Conservation (phyloP, 2,329 filamentous ascomycete species). For the Talaromyces sp. region DNA sequence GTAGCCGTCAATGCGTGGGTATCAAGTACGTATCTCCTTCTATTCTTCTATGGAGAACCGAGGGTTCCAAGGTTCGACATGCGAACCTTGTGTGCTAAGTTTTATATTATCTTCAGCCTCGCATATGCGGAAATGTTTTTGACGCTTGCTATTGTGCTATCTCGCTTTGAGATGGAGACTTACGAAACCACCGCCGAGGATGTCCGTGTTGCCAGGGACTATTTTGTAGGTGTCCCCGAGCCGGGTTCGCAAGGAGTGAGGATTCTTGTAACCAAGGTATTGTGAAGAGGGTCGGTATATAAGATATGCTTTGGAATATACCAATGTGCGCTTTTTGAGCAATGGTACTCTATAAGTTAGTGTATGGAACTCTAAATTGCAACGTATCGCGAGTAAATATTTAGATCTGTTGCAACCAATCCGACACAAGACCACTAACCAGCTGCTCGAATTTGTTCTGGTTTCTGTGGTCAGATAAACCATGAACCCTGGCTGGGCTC, state of each 20-base stretch:
- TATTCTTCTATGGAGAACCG: no score
- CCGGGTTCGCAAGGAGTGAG: slow-evolving; percentile 12
- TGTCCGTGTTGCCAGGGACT: slow-evolving; percentile 17
- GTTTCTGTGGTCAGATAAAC: no score
- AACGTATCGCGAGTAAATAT: no score
- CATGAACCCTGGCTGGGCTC: no score
- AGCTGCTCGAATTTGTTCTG: no score
- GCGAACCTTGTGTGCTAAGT: background rate
- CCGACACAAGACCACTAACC: no score
- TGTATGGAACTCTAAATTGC: no score
- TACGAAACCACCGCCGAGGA: slow-evolving; percentile 30
- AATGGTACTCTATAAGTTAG: no score
- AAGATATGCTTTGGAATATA: no score
- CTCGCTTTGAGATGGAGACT: slow-evolving; percentile 28
- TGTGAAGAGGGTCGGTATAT: background rate
- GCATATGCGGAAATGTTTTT: slow-evolving; percentile 32
- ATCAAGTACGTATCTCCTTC: slow-evolving; percentile 28
- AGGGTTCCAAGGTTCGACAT: no score
- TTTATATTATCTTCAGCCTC: slow-evolving; percentile 21
- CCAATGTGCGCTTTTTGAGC: no score
- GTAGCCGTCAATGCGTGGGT: slow-evolving; percentile 44
- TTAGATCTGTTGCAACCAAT: no score
- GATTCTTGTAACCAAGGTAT: background rate
- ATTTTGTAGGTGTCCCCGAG: slow-evolving; percentile 12
- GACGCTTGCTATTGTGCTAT: slow-evolving; percentile 25